A percentile compares a stretch with the other conserved stretches of the same genome.
These are phyloP conservation scores for Monilinia fructigena DNA, from an alignment of 2,329 filamentous ascomycete species.

Conservation along the genomic window DNA sequence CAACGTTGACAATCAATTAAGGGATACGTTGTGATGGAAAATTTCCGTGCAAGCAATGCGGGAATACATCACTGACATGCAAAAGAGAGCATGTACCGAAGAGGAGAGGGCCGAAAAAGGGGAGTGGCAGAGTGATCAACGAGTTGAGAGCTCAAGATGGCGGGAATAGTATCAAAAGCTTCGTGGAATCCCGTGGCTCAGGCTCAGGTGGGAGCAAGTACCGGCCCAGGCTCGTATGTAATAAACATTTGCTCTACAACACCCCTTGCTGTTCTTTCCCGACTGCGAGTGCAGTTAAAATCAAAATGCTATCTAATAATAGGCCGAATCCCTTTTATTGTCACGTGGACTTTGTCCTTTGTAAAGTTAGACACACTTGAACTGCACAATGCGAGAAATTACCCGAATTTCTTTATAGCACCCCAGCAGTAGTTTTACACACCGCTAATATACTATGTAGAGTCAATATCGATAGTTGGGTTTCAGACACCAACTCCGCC, in stretches of 20 bases:
- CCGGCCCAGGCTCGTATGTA: constrained; percentile 33
- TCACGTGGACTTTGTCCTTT: not conserved
- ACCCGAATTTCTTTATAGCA: not conserved
- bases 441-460: constrained; percentile 4
- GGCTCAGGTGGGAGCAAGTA: constrained; percentile 29
- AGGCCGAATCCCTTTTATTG: not conserved
- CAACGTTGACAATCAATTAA: constrained; percentile 28
- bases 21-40: constrained; percentile 49
- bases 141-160: constrained; percentile 54
- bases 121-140: constrained; percentile 61
- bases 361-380: not conserved
- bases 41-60: constrained; percentile 60
- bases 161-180: constrained; percentile 40
- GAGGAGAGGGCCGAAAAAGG: constrained; percentile 63
- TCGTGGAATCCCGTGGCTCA: constrained; percentile 39
- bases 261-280: too few relatives aligned
- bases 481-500: constrained; percentile 29
- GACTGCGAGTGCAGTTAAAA: not conserved
- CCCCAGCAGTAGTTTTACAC: not conserved
- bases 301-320: not conserved
- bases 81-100: constrained; percentile 64
- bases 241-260: not conserved
- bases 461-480: constrained; percentile 35
- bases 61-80: constrained; percentile 57
- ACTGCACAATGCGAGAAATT: not conserved